Base-by-base conservation (phyloP, 2,329 filamentous ascomycete species). In the Clonostachys chloroleuca region DNA sequence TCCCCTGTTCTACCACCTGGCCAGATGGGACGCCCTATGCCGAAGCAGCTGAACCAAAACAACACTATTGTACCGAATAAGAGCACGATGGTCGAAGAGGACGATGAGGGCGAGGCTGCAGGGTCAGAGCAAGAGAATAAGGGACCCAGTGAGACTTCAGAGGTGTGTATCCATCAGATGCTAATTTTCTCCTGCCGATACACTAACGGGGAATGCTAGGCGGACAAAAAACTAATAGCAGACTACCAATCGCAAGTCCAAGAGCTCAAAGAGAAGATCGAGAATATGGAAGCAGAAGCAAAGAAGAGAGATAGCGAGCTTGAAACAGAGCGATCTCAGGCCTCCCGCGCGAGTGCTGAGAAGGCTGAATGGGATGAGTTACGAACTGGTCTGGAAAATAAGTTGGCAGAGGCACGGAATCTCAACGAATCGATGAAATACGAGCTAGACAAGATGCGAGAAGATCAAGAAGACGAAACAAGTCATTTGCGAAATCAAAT, bases 1-100 rank as follows among this genome's bases (percentile, higher is more conserved):
- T 85, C 82, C 12, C 82, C 82, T 8, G 74, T 77, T 45, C 52
- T 80, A 43, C 73, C 73, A 7, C 77, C 77, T 42, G 82, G 83
- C 57, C 83, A 87, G 45, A 87, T 83, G 53, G 85, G 86, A 40
- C 79, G 89, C 42, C 92, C 92, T 5, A 81, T 89, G 54, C 87
- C 89, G 14, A 96, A 95, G 62, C 91, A 91, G 36, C 91, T 95
- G 54, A 69, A 67, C 43, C 92, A 96, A 62, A 92, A 87, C 62
- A 97, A 95, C 62, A 97, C 91, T 0, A 95, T 97, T 58, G 87
- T 97, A 34, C 94, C 94, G 1, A 97, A 96, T 63, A 99, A 97
- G 70, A 95, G 92, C 59, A 96, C 89, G 1, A 92, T 97, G 85
- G 83, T 97, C 2, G 94, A 99, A 65, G 94, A 97, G 62, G 92